These are phyloP conservation scores for Colletotrichum sp. DNA, from an alignment of 2,329 filamentous ascomycete species.

Conservation along the genomic window DNA sequence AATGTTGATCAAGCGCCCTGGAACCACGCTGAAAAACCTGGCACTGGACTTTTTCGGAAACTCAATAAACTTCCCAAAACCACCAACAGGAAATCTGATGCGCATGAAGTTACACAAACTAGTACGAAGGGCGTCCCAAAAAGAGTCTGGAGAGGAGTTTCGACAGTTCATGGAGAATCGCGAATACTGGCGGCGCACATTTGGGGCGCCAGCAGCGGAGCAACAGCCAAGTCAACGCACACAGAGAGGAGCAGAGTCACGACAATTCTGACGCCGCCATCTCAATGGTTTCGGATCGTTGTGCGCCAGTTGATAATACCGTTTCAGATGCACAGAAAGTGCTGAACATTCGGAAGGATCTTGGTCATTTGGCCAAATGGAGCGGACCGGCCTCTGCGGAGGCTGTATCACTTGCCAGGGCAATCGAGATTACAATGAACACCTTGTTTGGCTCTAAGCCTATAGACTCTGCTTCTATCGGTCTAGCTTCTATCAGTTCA, in stretches of 20 bases:
- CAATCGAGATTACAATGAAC: background rate
- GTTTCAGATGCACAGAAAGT: background rate
- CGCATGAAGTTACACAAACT: no score
- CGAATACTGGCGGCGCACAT: no score
- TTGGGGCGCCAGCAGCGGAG: background rate
- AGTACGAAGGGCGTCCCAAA: no score
- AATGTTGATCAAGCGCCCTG: background rate
- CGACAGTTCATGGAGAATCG: no score
- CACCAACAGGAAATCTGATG: no score
- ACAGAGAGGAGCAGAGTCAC: background rate
- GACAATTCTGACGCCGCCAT: background rate
- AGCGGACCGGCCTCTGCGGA: background rate
- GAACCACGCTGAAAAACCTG: no score
- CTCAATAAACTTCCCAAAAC: no score
- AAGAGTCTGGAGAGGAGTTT: no score
- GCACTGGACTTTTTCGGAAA: no score
- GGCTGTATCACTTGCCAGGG: background rate
- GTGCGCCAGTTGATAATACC: background rate
- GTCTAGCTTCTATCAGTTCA: no score
- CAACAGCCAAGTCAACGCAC: background rate
- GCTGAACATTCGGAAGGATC: background rate
- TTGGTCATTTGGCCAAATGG: background rate
- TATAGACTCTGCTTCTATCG: no score
- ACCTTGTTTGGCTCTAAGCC: background rate
- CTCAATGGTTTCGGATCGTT: background rate